A percentile compares a stretch with the other conserved stretches of the same genome.
These are phyloP conservation scores for Zoysia japonica DNA, from an alignment of 176 grass and related monocot genomes.

Conservation along the genomic window DNA sequence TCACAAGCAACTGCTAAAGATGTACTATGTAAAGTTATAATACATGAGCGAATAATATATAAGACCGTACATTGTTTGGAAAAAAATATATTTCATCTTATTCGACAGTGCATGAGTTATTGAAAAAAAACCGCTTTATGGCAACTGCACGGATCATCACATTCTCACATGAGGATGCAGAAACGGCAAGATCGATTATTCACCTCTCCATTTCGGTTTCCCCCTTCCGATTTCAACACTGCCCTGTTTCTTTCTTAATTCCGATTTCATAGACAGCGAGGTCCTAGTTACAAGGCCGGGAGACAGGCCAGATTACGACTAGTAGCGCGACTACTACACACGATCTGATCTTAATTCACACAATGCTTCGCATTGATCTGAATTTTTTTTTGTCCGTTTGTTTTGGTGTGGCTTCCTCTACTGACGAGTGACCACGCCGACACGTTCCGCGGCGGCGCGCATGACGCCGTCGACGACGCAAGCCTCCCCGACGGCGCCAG, in stretches of 20 bases:
- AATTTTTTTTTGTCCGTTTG: not conserved
- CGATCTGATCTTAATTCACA: constrained; percentile 37
- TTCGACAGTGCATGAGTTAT: no score
- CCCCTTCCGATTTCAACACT: no score
- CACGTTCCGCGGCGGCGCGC: constrained; percentile 55
- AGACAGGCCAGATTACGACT: not conserved
- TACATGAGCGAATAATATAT: no score
- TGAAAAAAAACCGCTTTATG: no score
- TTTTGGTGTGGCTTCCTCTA: not conserved
- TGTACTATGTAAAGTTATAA: no score
- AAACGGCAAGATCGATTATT: constrained; percentile 14
- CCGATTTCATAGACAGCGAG: constrained; percentile 3
- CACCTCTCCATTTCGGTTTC: constrained; percentile 2
- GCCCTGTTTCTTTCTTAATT: constrained; percentile 37
- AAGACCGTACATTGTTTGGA: no score
- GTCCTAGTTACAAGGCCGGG: not conserved
- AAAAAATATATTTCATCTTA: no score
- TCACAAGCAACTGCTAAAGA: no score
- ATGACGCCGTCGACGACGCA: constrained; percentile 53
- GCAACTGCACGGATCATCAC: no score
- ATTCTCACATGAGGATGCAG: no score
- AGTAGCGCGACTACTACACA: constrained; percentile 3
- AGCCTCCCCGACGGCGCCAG: constrained; percentile 40
- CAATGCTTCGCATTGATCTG: constrained; percentile 38
- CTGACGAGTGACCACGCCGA: constrained; percentile 30